Conservation (phyloP, 2,329 filamentous ascomycete genomes). For the Talaromyces pinophilus region DNA sequence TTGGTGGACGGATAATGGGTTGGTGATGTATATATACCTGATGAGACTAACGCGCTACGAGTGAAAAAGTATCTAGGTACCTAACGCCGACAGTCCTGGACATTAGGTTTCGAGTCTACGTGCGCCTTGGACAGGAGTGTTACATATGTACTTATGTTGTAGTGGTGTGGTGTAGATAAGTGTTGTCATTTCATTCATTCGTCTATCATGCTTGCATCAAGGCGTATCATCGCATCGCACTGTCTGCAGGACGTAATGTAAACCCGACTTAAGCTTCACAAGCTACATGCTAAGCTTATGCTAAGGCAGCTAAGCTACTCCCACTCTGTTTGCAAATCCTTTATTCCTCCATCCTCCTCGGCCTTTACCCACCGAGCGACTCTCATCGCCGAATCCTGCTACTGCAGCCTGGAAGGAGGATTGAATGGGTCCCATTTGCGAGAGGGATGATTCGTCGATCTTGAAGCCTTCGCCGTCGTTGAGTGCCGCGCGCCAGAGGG, state of each 20-base stretch:
- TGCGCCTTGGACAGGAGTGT: not conserved
- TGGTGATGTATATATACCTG: not conserved
- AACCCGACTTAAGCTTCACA: not conserved
- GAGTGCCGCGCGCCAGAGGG: constrained; percentile 71
- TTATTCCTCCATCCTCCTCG: constrained; percentile 19
- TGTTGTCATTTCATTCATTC: constrained; percentile 5
- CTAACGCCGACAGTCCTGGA: not conserved
- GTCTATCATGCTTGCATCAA: constrained; percentile 4
- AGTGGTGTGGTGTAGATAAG: not conserved
- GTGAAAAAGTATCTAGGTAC: not conserved
- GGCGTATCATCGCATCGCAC: not conserved
- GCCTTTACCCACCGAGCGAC: constrained; percentile 26
- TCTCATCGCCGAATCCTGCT: constrained; percentile 37
- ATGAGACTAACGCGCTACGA: not conserved
- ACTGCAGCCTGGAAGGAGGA: constrained; percentile 31
- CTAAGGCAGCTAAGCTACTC: constrained; percentile 5
- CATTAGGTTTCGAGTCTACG: not conserved
- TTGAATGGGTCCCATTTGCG: constrained; percentile 32
- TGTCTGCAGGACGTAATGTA: not conserved
- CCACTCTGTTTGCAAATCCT: constrained; percentile 8
- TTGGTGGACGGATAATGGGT: not conserved
- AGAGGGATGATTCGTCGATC: constrained; percentile 40
- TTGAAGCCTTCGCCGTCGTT: constrained; percentile 71
- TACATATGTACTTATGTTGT: not conserved
- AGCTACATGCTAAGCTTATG: constrained; percentile 1